Evolutionary conservation across 73 alveolate species (phyloP).

Genomic region (Blepharisma stoltei): DNA sequence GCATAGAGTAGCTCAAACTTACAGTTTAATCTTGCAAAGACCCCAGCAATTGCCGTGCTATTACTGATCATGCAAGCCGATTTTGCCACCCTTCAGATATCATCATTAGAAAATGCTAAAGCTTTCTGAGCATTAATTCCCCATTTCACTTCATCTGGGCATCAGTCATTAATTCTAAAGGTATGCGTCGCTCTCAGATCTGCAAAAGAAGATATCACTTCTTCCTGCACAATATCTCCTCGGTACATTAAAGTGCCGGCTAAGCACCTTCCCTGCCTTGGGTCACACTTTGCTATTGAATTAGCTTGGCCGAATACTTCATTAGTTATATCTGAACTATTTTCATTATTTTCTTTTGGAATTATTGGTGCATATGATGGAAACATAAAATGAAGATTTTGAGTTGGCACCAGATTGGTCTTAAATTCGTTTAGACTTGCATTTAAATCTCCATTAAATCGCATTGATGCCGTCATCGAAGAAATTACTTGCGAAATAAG

Average conservation of each 20-base stretch:
- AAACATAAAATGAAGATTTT: slow-evolving; percentile 61
- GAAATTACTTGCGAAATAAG: slow-evolving; percentile 81
- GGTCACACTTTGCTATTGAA: slow-evolving; percentile 68
- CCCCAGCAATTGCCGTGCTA: slow-evolving; percentile 71
- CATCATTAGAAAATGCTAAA: slow-evolving; percentile 97
- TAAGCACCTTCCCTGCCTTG: slow-evolving; percentile 45
- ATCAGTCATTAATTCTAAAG: slow-evolving; percentile 53
- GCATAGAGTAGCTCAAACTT: slow-evolving; percentile 71
- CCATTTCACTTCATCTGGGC: slow-evolving; percentile 57
- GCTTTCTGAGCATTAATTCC: slow-evolving; percentile 78
- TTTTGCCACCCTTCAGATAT: slow-evolving; percentile 90
- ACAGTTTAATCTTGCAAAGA: slow-evolving; percentile 66
- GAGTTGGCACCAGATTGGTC: slow-evolving; percentile 63
- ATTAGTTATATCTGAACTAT: slow-evolving; percentile 36
- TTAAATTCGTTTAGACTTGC: slow-evolving; percentile 53
- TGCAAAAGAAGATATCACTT: slow-evolving; percentile 57
- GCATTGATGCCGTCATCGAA: slow-evolving; percentile 68
- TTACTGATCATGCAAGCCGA: slow-evolving; percentile 74
- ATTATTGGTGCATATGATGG: slow-evolving; percentile 60
- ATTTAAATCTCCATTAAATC: slow-evolving; percentile 67
- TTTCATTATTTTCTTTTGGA: slow-evolving; percentile 45
- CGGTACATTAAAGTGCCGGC: slow-evolving; percentile 62
- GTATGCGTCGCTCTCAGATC: slow-evolving; percentile 39
- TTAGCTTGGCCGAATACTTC: slow-evolving; percentile 84
- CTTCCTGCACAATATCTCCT: slow-evolving; percentile 74